These are phyloP conservation scores for Globisporangium nunn DNA, from an alignment of 352 stramenopile genomes.

Conservation along the genomic window DNA sequence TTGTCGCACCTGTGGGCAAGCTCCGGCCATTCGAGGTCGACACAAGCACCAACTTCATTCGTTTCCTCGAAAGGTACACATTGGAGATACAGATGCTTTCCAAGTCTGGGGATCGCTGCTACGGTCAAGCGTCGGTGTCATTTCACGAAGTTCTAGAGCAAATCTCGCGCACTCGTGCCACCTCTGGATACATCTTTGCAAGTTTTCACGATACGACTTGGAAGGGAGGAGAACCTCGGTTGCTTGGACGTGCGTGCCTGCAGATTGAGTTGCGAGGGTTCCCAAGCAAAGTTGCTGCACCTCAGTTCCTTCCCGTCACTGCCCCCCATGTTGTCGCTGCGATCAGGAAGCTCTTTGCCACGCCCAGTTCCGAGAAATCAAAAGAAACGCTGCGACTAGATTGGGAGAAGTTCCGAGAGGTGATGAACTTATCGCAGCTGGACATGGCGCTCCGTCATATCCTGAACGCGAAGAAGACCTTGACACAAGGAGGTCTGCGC, in stretches of 20 bases:
- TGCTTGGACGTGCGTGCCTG: constrained; percentile 5
- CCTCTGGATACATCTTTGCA: not conserved
- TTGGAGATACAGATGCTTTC: constrained; percentile 3
- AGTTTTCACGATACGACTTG: constrained; percentile 4
- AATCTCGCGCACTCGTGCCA: not conserved
- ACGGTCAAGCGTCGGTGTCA: not conserved
- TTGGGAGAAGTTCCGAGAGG: constrained; percentile 17
- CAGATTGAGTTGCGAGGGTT: constrained; percentile 4
- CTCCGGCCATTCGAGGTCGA: constrained; percentile 7
- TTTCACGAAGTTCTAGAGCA: not conserved
- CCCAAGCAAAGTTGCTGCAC: not conserved
- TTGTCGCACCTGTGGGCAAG: constrained; percentile 3
- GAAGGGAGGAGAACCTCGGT: not conserved
- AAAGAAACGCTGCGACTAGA: not conserved
- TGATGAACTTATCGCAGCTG: constrained; percentile 13
- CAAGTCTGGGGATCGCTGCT: not conserved
- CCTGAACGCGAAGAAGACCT: constrained; percentile 2
- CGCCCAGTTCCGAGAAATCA: not conserved
- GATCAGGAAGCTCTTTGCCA: constrained; percentile 4
- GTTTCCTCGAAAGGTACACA: constrained; percentile 5
- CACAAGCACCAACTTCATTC: constrained; percentile 1
- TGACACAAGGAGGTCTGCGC: not conserved
- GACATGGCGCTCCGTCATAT: constrained; percentile 10
- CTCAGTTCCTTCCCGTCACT: constrained; percentile 4
- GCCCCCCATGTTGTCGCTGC: not conserved